phyloP scores from a whole-genome alignment of 176 grass and related monocot species.

The Raddia guianensis region DNA sequence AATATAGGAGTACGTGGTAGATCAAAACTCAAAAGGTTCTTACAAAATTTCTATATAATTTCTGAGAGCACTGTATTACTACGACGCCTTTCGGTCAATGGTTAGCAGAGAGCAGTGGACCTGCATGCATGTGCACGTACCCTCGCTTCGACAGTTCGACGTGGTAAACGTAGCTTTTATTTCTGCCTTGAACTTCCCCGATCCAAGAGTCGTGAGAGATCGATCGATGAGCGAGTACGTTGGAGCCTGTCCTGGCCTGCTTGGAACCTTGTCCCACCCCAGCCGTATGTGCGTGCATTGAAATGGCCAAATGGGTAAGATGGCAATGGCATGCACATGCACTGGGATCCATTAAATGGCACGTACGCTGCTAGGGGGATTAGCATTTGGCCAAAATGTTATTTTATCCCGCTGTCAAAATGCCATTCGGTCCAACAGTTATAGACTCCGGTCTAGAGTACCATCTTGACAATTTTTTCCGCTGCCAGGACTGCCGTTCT shows the following conservation, averaged over 20 bases:
- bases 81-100: neutral
- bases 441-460: too few species aligned
- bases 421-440: too few species aligned
- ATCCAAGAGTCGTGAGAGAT: neutral
- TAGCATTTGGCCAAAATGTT: too few species aligned
- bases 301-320: neutral
- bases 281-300: neutral
- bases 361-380: neutral
- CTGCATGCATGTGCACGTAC: neutral
- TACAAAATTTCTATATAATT: too few species aligned
- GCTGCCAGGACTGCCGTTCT: too few species aligned
- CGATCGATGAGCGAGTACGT: neutral
- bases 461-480: too few species aligned
- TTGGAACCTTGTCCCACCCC: conserved; percentile 13
- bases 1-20: too few species aligned
- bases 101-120: neutral
- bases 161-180: neutral
- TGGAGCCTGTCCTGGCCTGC: neutral
- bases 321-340: neutral
- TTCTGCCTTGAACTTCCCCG: neutral
- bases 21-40: too few species aligned
- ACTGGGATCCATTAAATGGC: neutral
- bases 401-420: too few species aligned
- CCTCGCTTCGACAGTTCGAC: neutral
- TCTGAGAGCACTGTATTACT: too few species aligned